Evolutionary conservation across 1,284 basidiomycete genomes (phyloP), one percentile per base, ranked within the genome.

Genomic region (Ustilago shanxiensis): DNA sequence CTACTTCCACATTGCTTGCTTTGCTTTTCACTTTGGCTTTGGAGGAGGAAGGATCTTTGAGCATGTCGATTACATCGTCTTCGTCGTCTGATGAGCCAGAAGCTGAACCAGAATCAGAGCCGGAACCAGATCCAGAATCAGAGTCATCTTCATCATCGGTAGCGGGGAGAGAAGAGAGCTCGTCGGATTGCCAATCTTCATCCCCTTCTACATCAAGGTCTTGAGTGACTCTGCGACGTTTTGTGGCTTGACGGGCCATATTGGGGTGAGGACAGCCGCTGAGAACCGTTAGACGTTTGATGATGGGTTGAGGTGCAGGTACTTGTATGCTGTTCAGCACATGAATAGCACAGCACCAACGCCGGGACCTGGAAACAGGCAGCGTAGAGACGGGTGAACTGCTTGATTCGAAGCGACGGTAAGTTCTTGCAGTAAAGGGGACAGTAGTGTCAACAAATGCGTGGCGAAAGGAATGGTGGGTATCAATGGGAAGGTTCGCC

Each of bases 161-260:
- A 29, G 60, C 73, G n/a, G 60, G 57, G 10, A 72, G 68, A 2
- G 73, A 76, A 14, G 73, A 76, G 16, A 76, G 58, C 51, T 76
- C 73, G 65, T 72, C 68, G 44, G 57, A 61, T 45, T 70, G 72
- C 73, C 73, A 76, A 45, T 76, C 73, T 14, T 76, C 59, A 37
- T 72, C 68, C 9, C 73, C 73, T 51, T 71, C 68, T 1, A 66
- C 73, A 18, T 76, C 73, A 16, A 76, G 60, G 1, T 65, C 55
- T 29, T 66, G 63, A 50, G n/a, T 0, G 58, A n/a, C 4, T 28
- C 47, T 64, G n/a, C 68, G 73, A n/a, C 73, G 68, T 35, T 76
- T 76, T 0, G 67, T 47, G 31, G 72, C 60, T 47, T 63, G 67
- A 1, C 65, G 56, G n/a, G 70, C 60, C 70, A 72, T 72, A 13